Percentiles rank a stretch among this genome's conserved stretches.
Evolutionary conservation across 2,329 filamentous ascomycete genomes (phyloP).

Genomic region (Ceratocystis cacaofunesta): DNA sequence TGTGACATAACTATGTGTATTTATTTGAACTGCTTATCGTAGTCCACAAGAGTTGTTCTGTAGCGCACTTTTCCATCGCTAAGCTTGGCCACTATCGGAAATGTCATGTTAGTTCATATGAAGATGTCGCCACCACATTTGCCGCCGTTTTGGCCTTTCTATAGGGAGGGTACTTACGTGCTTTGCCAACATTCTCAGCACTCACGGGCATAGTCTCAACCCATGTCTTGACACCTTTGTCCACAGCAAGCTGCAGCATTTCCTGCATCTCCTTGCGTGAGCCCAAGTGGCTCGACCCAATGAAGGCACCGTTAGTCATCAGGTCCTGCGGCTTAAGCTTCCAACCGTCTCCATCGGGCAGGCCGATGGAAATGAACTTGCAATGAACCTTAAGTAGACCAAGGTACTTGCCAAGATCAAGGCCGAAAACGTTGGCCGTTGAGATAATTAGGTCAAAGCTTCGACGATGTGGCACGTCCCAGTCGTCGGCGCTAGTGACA

Average conservation of each 20-base stretch:
- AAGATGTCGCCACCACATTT: neutral
- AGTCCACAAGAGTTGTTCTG: slow-evolving; percentile 19
- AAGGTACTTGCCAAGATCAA: slow-evolving; percentile 58
- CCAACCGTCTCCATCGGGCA: slow-evolving; percentile 63
- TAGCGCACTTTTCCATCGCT: slow-evolving; percentile 18
- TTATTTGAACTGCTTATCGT: slow-evolving; percentile 19
- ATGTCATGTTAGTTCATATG: slow-evolving; percentile 2
- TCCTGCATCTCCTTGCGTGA: slow-evolving; percentile 53
- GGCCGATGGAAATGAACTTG: slow-evolving; percentile 62
- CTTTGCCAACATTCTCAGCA: slow-evolving; percentile 36
- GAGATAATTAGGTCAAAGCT: slow-evolving; percentile 60
- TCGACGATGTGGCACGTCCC: slow-evolving; percentile 36
- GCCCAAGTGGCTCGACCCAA: slow-evolving; percentile 57
- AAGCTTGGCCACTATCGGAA: slow-evolving; percentile 7
- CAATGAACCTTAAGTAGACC: slow-evolving; percentile 69
- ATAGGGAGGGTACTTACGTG: slow-evolving; percentile 3
- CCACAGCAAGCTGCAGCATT: slow-evolving; percentile 57
- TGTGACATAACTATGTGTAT: neutral
- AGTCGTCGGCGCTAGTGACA: slow-evolving; percentile 37
- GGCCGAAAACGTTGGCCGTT: slow-evolving; percentile 51
- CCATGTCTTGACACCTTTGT: slow-evolving; percentile 56
- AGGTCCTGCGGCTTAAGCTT: slow-evolving; percentile 60
- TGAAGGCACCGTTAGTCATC: slow-evolving; percentile 56
- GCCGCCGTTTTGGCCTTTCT: neutral
- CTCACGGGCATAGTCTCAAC: slow-evolving; percentile 60